phyloP scores from a whole-genome alignment of 163 green algal genomes.

The Scenedesmus sp. region DNA sequence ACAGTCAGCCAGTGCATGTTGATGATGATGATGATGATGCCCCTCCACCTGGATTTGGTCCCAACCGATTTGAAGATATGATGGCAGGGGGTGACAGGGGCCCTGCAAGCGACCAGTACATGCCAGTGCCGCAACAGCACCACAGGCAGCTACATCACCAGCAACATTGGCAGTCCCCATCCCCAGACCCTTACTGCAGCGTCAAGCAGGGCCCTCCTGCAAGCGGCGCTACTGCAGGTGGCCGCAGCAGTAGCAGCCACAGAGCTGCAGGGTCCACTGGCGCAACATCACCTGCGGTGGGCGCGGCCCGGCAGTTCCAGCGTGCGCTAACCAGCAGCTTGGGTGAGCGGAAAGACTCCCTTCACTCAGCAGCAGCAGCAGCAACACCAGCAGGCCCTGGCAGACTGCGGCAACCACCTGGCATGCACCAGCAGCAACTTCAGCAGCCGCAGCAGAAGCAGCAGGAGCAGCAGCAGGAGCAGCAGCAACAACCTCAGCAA shows the following conservation, averaged over 20 bases:
- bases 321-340: constrained; percentile 22
- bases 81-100: neutral
- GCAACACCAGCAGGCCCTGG: neutral
- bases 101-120: neutral
- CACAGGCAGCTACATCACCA: constrained; percentile 1
- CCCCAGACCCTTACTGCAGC: neutral
- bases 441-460: neutral
- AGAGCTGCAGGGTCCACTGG: neutral
- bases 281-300: neutral
- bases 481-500: neutral
- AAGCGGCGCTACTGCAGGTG: neutral
- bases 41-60: constrained; percentile 24
- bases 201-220: neutral
- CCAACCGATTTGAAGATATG: neutral
- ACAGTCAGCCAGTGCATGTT: neutral
- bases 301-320: constrained; percentile 41
- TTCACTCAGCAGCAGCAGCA: neutral
- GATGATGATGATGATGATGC: constrained; percentile 45
- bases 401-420: neutral
- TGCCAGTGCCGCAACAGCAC: neutral
- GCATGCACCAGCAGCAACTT: neutral
- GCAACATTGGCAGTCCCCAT: neutral
- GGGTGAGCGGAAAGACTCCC: neutral
- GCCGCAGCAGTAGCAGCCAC: neutral
- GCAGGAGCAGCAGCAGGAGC: constrained; percentile 14